Percentiles rank a stretch among this genome's conserved stretches.
phyloP scores from a whole-genome alignment of 1,139 yeast genomes.

The Meyerozyma carpophila region DNA sequence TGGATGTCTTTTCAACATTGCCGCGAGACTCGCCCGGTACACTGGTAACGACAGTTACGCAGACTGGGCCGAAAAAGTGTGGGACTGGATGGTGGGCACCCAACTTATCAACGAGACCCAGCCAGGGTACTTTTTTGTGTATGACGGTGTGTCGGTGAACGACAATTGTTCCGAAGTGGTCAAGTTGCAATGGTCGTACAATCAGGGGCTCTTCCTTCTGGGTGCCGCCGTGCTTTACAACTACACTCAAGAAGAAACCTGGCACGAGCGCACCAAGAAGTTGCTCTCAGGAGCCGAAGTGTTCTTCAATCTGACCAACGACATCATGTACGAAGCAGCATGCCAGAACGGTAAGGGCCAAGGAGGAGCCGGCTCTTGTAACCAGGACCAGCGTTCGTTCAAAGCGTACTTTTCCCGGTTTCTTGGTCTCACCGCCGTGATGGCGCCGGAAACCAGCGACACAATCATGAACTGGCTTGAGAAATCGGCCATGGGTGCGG shows the following conservation, averaged over 20 bases:
- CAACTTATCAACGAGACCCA: slow-evolving; percentile 12
- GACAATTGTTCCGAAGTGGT: slow-evolving; percentile 53
- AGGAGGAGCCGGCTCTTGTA: slow-evolving; percentile 33
- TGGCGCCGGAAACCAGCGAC: slow-evolving; percentile 48
- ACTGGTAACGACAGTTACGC: slow-evolving; percentile 59
- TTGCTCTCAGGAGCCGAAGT: slow-evolving; percentile 48
- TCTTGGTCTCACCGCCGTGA: slow-evolving; percentile 52
- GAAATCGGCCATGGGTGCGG: slow-evolving; percentile 55
- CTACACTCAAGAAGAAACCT: slow-evolving; percentile 49
- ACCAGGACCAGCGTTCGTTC: slow-evolving; percentile 74
- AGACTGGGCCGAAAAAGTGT: slow-evolving; percentile 60
- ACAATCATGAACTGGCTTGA: slow-evolving; percentile 40
- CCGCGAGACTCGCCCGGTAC: slow-evolving; percentile 72
- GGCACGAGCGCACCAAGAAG: slow-evolving; percentile 50
- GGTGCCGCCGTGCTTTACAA: slow-evolving; percentile 73
- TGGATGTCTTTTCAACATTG: slow-evolving; percentile 71
- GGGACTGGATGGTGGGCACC: slow-evolving; percentile 59
- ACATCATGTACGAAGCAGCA: slow-evolving; percentile 61
- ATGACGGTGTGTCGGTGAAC: slow-evolving; percentile 66
- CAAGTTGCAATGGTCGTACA: slow-evolving; percentile 66
- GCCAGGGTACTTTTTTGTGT: slow-evolving; percentile 40
- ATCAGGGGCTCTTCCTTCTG: slow-evolving; percentile 67
- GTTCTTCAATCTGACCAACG: slow-evolving; percentile 34
- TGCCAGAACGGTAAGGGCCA: slow-evolving; percentile 39
- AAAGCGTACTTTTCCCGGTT: slow-evolving; percentile 67